phyloP scores from a whole-genome alignment of 495 filamentous ascomycete species.

The Aspergillus panamensis region DNA sequence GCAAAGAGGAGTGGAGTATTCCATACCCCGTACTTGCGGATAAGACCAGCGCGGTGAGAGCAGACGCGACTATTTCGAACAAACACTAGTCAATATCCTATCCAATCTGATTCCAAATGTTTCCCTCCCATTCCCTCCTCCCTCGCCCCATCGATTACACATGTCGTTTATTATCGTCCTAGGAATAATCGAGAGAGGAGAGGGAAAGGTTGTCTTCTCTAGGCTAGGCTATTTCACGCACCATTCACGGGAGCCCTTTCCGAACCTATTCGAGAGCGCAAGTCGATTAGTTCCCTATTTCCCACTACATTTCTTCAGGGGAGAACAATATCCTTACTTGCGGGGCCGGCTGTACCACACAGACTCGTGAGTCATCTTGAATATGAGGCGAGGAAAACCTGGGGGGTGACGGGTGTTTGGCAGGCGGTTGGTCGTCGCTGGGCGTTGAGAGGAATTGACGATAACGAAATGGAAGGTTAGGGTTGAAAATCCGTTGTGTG shows the following conservation, averaged over 20 bases:
- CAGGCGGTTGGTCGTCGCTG: conserved; percentile 39
- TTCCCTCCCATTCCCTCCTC: conserved; percentile 3
- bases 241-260: conserved; percentile 91
- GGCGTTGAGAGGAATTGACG: conserved; percentile 34
- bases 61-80: conserved; percentile 77
- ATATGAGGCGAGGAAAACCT: conserved; percentile 34
- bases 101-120: conserved; percentile 3
- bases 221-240: conserved; percentile 41
- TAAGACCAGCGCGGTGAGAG: conserved; percentile 89
- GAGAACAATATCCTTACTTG: conserved; percentile 52
- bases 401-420: conserved; percentile 37
- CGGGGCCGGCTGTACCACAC: conserved; percentile 99
- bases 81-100: conserved; percentile 25
- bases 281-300: conserved; percentile 17
- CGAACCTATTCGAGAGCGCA: conserved; percentile 43
- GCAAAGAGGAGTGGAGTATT: conserved; percentile 10
- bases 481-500: conserved; percentile 43
- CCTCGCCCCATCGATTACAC: background rate
- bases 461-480: conserved; percentile 34
- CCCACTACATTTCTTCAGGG: background rate
- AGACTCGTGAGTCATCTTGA: conserved; percentile 96
- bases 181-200: conserved; percentile 3
- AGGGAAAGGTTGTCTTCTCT: conserved; percentile 6
- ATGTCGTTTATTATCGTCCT: conserved; percentile 16
- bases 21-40: conserved; percentile 98